Evolutionary conservation across 768 basidiomycete species (phyloP).

Genomic region (Naganishia friedmannii): DNA sequence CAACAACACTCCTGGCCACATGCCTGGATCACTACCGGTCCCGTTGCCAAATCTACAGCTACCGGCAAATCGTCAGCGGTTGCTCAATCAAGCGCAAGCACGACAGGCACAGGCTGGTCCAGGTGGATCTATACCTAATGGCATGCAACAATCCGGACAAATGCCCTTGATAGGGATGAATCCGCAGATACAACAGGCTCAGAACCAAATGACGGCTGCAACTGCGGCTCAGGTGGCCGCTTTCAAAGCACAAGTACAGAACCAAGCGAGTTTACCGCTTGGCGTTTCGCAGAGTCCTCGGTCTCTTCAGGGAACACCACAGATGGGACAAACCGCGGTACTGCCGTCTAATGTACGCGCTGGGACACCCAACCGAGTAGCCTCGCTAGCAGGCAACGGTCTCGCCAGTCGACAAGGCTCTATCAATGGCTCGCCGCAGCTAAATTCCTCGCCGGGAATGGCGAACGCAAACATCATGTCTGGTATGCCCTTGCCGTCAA

Average conservation of each 20-base stretch:
- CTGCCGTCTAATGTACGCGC: conserved; percentile 15
- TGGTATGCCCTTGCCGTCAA: neutral
- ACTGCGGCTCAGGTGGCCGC: conserved; percentile 18
- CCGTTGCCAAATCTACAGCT: conserved; percentile 27
- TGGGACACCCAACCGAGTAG: conserved; percentile 16
- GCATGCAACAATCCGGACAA: conserved; percentile 7
- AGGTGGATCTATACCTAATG: conserved; percentile 6
- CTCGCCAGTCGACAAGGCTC: conserved; percentile 19
- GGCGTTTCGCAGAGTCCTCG: conserved; percentile 20
- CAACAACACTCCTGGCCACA: conserved; percentile 1
- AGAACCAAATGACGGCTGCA: conserved; percentile 18
- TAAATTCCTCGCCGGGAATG: conserved; percentile 7
- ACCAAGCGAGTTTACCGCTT: conserved; percentile 15
- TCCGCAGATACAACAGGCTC: conserved; percentile 13
- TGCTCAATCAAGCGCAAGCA: conserved; percentile 21
- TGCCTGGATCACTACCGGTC: conserved; percentile 8
- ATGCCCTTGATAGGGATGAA: conserved; percentile 22
- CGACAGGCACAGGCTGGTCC: conserved; percentile 5
- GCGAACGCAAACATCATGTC: conserved; percentile 4
- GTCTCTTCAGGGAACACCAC: conserved; percentile 25
- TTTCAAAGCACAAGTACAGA: conserved; percentile 16
- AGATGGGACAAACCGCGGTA: conserved; percentile 15
- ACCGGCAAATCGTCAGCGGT: conserved; percentile 19
- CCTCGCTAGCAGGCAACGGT: conserved; percentile 18
- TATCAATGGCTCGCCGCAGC: conserved; percentile 12